Evolutionary conservation across 2,329 filamentous ascomycete genomes (phyloP).

Genomic region (Xylariales sp.): DNA sequence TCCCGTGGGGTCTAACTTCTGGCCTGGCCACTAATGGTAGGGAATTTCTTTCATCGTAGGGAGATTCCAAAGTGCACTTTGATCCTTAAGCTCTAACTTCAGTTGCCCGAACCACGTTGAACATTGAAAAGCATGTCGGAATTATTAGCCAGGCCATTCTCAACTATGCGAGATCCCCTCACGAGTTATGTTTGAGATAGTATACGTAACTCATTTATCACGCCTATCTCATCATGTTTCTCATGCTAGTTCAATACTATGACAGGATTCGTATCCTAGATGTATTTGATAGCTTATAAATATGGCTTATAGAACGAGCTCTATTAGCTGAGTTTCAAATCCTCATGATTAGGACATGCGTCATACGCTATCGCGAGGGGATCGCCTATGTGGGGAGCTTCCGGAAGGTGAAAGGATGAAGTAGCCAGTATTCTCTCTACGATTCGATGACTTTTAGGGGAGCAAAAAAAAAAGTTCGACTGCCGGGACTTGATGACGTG

Average conservation of each 20-base stretch:
- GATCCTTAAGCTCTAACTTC: too few species aligned
- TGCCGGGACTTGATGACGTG: too few species aligned
- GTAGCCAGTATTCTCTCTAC: not conserved
- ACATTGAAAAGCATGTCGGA: not conserved
- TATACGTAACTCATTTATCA: too few species aligned
- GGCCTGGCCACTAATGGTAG: too few species aligned
- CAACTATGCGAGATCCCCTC: too few species aligned
- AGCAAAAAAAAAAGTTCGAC: too few species aligned
- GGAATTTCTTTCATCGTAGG: too few species aligned
- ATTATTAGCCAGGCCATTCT: not conserved
- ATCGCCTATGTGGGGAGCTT: constrained; percentile 2
- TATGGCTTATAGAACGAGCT: not conserved
- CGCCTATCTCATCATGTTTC: too few species aligned
- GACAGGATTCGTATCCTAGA: not conserved
- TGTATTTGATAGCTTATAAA: not conserved
- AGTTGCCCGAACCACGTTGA: not conserved
- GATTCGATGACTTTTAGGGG: too few species aligned
- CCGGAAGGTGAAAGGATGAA: constrained; percentile 3
- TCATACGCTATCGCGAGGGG: not conserved
- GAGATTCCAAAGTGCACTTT: too few species aligned
- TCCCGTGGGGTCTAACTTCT: too few species aligned
- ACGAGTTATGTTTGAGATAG: not conserved
- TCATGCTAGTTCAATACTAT: not conserved
- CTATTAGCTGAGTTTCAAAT: constrained; percentile 7
- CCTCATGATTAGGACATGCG: not conserved